Base-by-base conservation (phyloP, 345 rosid genomes). In the Eucalyptus sideroxylon region DNA sequence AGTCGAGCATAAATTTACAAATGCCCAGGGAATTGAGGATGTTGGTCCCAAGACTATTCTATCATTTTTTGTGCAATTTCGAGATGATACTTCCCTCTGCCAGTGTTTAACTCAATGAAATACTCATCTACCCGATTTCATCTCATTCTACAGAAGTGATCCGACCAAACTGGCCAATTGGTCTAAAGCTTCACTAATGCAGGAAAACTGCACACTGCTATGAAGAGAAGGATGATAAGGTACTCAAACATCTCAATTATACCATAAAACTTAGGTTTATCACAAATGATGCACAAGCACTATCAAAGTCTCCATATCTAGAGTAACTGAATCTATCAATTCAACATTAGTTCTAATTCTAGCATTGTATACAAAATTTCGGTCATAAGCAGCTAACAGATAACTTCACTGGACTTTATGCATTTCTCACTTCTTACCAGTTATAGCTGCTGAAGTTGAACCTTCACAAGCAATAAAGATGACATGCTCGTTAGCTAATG, bases 361-460 rank as follows among this genome's bases (percentile, higher is more conserved):
- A 56, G 62, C 62, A 56, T 56, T 10, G 10, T 56, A 24, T 56
- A 56, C 62, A 56, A 56, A 56, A 56, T 56, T 56, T 10, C 2
- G 6, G 14, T 56, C 62, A 37, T 77, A 77, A 21, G 47, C 83
- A 77, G 16, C 7, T 21, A 40, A 40, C 47, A 77, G 47, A 77
- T 37, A 77, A 37, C 11, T 42, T 77, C 27, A 2, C 27, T 1
- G 1, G 47, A 77, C 85, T 37, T 30, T 21, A 37, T 23, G 47
- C 85, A 77, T 77, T 77, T 77, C 85, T 77, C 56, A 45, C 19
- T 53, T 90, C 90, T 91, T 92, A 97, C 98, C 96, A 67, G 96
- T 96, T 91, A 96, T 55, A 23, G 98, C 98, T 88, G 99, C 98
- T 34, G 98, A 97, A 88, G 99, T 91, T n/a, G 98, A 96, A 88